These are phyloP conservation scores for Alternaria ethzedia DNA, from an alignment of 2,329 filamentous ascomycete genomes.

Conservation along the genomic window DNA sequence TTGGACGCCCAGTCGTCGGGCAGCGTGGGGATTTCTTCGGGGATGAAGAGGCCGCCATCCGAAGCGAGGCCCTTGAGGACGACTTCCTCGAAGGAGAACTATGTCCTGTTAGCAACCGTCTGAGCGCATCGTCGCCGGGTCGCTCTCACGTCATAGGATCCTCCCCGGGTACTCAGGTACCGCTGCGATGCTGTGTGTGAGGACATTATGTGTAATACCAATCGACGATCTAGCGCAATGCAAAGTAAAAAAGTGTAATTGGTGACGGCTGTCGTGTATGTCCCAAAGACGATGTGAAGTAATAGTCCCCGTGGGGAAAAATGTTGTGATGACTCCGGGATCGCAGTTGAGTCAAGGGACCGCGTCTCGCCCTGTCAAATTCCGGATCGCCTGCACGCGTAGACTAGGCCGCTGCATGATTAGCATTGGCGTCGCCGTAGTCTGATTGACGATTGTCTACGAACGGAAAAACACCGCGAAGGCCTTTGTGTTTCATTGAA, in stretches of 20 bases:
- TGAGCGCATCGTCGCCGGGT: conserved; percentile 1
- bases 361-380: conserved; percentile 11
- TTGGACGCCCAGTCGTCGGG: conserved; percentile 67
- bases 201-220: conserved; percentile 41
- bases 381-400: conserved; percentile 9
- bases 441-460: neutral
- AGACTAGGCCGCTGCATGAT: neutral
- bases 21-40: conserved; percentile 75
- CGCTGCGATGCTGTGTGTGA: conserved; percentile 63
- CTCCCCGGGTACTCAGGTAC: conserved; percentile 68
- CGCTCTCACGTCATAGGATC: conserved; percentile 64
- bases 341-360: conserved; percentile 37
- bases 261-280: conserved; percentile 8
- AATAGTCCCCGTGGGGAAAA: conserved; percentile 32
- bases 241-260: conserved; percentile 2
- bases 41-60: conserved; percentile 89
- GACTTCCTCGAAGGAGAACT: conserved; percentile 90
- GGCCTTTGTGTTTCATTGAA: neutral
- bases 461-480: neutral
- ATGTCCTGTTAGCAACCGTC: conserved; percentile 22
- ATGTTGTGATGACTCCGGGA: conserved; percentile 34
- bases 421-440: neutral
- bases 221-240: conserved; percentile 7
- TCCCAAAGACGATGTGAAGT: conserved; percentile 2
- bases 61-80: conserved; percentile 86